phyloP scores from a whole-genome alignment of 306 rosid genomes.

The Trifolium pratense region DNA sequence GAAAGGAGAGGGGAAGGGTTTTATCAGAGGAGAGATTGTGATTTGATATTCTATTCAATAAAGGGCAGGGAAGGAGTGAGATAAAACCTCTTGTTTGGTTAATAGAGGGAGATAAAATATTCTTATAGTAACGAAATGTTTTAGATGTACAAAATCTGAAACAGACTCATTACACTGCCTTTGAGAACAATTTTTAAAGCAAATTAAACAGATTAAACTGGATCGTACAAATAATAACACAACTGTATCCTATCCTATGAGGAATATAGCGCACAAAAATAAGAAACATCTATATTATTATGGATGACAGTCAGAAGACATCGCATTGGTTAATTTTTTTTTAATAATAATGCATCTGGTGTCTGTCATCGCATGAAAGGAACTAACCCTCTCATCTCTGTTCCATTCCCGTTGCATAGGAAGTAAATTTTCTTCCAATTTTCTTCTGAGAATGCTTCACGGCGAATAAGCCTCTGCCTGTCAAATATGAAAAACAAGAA shows the following conservation, averaged over 20 bases:
- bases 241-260: slow-evolving; percentile 35
- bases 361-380: slow-evolving; percentile 73
- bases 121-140: background rate
- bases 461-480: slow-evolving; percentile 86
- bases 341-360: slow-evolving; percentile 16
- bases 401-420: slow-evolving; percentile 86
- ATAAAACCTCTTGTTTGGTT: background rate
- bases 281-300: slow-evolving; percentile 32
- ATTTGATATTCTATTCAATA: background rate
- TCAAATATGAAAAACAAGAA: slow-evolving; percentile 39
- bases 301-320: slow-evolving; percentile 20
- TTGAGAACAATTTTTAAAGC: slow-evolving; percentile 20
- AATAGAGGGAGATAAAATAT: background rate
- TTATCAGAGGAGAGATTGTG: background rate
- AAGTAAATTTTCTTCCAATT: slow-evolving; percentile 86
- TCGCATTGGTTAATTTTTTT: slow-evolving; percentile 4
- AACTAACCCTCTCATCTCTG: slow-evolving; percentile 81
- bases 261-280: slow-evolving; percentile 21
- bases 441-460: slow-evolving; percentile 83
- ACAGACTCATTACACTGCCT: slow-evolving; percentile 33
- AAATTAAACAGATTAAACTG: slow-evolving; percentile 29
- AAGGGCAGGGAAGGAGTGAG: background rate
- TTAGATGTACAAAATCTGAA: slow-evolving; percentile 8
- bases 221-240: slow-evolving; percentile 37
- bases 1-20: background rate